Evolutionary conservation across 352 stramenopile genomes (phyloP), one percentile per base, ranked within the genome.

Genomic region (Pythium plurisporium): DNA sequence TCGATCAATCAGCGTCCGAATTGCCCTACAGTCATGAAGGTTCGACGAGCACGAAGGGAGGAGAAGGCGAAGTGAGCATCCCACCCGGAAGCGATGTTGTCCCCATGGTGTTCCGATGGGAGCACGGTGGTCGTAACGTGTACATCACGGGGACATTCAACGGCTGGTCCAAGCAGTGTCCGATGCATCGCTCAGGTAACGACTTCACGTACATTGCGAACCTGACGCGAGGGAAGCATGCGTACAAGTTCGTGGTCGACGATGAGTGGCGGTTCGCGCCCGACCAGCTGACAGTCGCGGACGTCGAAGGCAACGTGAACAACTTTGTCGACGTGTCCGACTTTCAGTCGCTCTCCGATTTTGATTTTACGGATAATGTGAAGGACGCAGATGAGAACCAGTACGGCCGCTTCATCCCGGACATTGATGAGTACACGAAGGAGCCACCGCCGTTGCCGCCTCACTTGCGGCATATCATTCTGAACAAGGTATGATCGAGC

Each of bases 201-300:
- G 97, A 99, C 72, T 99, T 99, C 68, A 99, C 96, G 38, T 99
- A 99, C 79, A 99, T 99, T 73, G 96, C 98, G 62, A 98, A 99
- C 73, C 82, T 99, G 31, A 91, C 84, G 51, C 77, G 83, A 10
- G 96, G 96, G 5, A 99, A 99, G 69, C 97, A 99, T 76, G 97
- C 97, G 56, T 99, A 99, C 77, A 99, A 99, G 83, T 99, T 99
- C 69, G 98, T 99, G 55, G 97, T 99, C 25, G 97, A 99, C 67
- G 96, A 99, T 62, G 97, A 99, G 75, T 99, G 97, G 97, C 85
- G 97, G 27, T 98, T 96, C 53, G 88, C 91, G 15, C 91, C 91
- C 4, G 87, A 96, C 44, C 84, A 94, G 66, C 96, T 97, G 36
- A 99, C 97, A 4, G 96, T 99, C 27, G 96, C 97, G 9, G 97